Percentiles rank a stretch among this genome's conserved stretches.
These are phyloP conservation scores for Chlorella vulgaris DNA, from an alignment of 139 green algal genomes.

Conservation along the genomic window DNA sequence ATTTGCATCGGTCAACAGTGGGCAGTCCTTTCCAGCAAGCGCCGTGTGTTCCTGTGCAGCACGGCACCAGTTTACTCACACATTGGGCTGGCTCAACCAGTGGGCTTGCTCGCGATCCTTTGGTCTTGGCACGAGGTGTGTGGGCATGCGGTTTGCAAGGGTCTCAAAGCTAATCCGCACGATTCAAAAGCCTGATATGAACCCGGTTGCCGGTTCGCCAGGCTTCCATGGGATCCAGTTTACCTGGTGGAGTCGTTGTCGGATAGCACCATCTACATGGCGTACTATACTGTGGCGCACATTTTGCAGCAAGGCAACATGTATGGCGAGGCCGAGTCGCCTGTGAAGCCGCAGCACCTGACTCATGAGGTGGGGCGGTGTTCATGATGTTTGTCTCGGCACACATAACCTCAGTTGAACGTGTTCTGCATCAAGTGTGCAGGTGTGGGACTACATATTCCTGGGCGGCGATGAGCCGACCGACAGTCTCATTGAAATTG, in stretches of 20 bases:
- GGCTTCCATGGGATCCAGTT: conserved; percentile 93
- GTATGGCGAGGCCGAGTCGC: conserved; percentile 69
- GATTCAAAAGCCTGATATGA: background rate
- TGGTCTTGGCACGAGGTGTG: conserved; percentile 90
- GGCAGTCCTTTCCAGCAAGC: background rate
- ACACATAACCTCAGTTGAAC: background rate
- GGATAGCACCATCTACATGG: conserved; percentile 99
- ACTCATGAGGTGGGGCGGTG: conserved; percentile 69
- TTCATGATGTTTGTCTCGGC: background rate
- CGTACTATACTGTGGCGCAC: conserved; percentile 93
- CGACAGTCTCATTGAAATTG: conserved; percentile 59
- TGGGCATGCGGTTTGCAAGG: no score
- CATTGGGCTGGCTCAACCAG: conserved; percentile 94
- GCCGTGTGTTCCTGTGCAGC: conserved; percentile 9
- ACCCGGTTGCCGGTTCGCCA: background rate
- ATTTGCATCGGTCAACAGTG: no score
- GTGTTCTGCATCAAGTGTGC: background rate
- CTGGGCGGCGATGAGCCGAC: conserved; percentile 63
- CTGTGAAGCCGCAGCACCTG: conserved; percentile 78
- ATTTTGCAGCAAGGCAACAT: conserved; percentile 85
- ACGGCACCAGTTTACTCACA: conserved; percentile 78
- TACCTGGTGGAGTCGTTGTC: conserved; percentile 98
- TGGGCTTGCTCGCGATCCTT: conserved; percentile 97
- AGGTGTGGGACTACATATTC: conserved; percentile 95
- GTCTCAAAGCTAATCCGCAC: no score